phyloP scores from a whole-genome alignment of 1,284 basidiomycete species.

The Ganoderma sinense region DNA sequence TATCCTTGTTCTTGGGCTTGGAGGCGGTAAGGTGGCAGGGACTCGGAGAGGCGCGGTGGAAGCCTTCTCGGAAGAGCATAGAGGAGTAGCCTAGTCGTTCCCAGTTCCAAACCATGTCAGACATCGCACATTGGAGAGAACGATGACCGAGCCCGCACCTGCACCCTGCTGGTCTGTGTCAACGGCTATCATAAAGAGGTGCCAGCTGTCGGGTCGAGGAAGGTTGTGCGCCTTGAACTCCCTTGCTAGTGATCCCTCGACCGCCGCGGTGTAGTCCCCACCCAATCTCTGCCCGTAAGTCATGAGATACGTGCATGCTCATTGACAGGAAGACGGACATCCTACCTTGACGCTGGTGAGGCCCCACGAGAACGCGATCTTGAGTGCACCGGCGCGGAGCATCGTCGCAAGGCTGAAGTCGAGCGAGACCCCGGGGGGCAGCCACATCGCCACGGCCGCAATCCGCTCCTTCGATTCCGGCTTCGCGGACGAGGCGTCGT shows the following conservation, averaged over 20 bases:
- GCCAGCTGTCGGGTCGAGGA: background rate
- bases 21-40: background rate
- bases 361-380: background rate
- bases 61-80: background rate
- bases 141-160: background rate
- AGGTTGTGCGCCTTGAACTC: background rate
- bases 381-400: background rate
- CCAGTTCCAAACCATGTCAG: background rate
- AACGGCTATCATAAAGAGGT: slow-evolving; percentile 1
- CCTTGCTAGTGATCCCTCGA: background rate
- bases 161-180: background rate
- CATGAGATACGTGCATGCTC: background rate
- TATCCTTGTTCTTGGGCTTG: background rate
- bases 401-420: background rate
- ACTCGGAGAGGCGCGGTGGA: background rate
- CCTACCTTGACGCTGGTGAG: background rate
- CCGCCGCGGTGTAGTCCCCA: background rate
- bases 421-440: background rate
- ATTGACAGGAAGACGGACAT: background rate
- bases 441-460: background rate
- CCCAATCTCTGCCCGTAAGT: background rate
- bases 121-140: background rate
- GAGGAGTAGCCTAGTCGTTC: background rate
- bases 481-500: background rate
- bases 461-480: background rate